Evolutionary conservation across 305 asterid genomes (phyloP).

Genomic region (Fraxinus sp.): DNA sequence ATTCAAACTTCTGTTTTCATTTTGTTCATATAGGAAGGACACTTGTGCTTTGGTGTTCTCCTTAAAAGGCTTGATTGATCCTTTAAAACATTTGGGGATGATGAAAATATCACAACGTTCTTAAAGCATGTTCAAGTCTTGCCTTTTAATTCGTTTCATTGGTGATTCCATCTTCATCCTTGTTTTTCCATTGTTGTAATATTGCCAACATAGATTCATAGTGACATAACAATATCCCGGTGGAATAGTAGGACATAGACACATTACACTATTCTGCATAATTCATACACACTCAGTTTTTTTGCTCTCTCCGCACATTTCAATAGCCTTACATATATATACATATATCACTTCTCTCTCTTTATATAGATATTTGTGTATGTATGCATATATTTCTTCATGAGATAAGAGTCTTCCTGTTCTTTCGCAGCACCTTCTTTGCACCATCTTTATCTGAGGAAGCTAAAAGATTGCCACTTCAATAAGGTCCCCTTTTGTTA

Average conservation of each 20-base stretch:
- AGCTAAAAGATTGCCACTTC: slow-evolving; percentile 28
- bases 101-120: too few species aligned
- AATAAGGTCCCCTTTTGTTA: slow-evolving; percentile 49
- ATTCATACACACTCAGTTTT: neutral
- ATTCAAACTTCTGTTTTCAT: too few species aligned
- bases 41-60: too few species aligned
- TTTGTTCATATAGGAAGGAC: too few species aligned
- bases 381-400: slow-evolving; percentile 12
- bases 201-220: too few species aligned
- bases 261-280: neutral
- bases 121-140: too few species aligned
- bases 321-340: neutral
- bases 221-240: neutral
- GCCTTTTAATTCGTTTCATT: too few species aligned
- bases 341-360: neutral
- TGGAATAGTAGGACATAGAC: neutral
- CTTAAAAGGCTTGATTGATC: too few species aligned
- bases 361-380: neutral
- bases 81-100: too few species aligned
- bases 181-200: too few species aligned
- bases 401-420: slow-evolving; percentile 45
- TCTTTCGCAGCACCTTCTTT: slow-evolving; percentile 45
- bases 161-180: too few species aligned
- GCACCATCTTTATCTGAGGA: slow-evolving; percentile 73
- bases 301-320: neutral